Percentiles rank a stretch among this genome's conserved stretches.
These are phyloP conservation scores for Cytidiella melzeri DNA, from an alignment of 768 basidiomycete genomes.

Conservation along the genomic window DNA sequence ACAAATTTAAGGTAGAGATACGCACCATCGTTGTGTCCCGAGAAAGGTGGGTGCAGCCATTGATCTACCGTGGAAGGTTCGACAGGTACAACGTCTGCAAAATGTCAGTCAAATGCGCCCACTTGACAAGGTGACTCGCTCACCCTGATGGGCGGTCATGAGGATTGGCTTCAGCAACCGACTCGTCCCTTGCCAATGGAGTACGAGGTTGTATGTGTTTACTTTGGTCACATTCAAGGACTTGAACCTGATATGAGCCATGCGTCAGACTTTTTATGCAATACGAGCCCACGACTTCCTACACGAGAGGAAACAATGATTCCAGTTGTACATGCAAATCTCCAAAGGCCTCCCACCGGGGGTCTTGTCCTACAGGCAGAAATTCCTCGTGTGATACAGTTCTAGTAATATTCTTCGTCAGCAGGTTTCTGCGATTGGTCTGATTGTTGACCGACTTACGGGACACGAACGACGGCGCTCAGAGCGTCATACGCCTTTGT, in stretches of 20 bases:
- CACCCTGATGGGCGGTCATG: conserved; percentile 64
- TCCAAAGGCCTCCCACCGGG: conserved; percentile 35
- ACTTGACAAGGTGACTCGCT: background rate
- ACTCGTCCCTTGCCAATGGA: conserved; percentile 65
- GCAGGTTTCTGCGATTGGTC: conserved; percentile 6
- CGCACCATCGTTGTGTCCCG: conserved; percentile 49
- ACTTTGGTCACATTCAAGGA: conserved; percentile 58
- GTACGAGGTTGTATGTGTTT: conserved; percentile 73
- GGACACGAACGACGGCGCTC: conserved; percentile 5
- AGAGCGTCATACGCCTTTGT: conserved; percentile 25
- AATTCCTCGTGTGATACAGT: conserved; percentile 44
- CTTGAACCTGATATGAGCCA: conserved; percentile 39
- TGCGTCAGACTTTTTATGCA: background rate
- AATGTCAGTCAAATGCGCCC: background rate
- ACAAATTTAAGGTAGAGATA: no score
- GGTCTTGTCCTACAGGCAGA: conserved; percentile 39
- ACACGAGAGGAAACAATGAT: conserved; percentile 58
- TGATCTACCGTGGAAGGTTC: conserved; percentile 39
- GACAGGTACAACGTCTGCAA: conserved; percentile 57
- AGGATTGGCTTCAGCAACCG: conserved; percentile 60
- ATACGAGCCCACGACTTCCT: conserved; percentile 4
- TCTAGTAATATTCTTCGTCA: conserved; percentile 29
- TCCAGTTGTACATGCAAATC: conserved; percentile 34
- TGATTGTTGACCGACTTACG: background rate
- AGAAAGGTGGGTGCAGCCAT: conserved; percentile 56